A percentile compares a stretch with the other conserved stretches of the same genome.
Conservation (phyloP, 2,329 filamentous ascomycete species). For the Ophiostoma australiae region DNA sequence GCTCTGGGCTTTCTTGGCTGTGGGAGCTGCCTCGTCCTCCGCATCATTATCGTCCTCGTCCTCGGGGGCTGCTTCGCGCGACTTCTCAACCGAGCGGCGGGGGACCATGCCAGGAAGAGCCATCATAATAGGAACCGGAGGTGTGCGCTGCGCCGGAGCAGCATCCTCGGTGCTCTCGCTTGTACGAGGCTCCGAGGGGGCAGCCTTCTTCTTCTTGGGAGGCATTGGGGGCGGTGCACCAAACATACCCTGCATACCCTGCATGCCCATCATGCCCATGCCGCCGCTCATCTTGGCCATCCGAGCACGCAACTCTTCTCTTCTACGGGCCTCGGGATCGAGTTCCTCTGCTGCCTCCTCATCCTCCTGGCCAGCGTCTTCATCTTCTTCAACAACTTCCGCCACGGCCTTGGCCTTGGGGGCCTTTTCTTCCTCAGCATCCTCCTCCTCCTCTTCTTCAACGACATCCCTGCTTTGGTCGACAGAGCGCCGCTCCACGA, state of each 20-base stretch:
- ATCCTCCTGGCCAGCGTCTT: conserved; percentile 52
- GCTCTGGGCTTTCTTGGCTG: conserved; percentile 31
- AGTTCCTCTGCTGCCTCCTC: conserved; percentile 80
- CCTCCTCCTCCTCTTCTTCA: conserved; percentile 19
- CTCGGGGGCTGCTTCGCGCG: conserved; percentile 25
- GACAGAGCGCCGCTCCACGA: conserved; percentile 18
- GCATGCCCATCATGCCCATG: conserved; percentile 92
- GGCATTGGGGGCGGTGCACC: conserved; percentile 52
- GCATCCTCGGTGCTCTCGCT: conserved; percentile 32
- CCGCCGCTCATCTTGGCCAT: conserved; percentile 99
- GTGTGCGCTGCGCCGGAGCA: conserved; percentile 43
- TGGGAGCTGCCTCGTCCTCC: conserved; percentile 32
- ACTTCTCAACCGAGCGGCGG: conserved; percentile 44
- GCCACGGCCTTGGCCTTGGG: conserved; percentile 6
- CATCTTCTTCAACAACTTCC: conserved; percentile 30
- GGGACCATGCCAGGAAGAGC: conserved; percentile 68
- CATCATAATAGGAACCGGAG: conserved; percentile 57
- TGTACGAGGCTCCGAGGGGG: conserved; percentile 41
- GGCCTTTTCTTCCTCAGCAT: conserved; percentile 6
- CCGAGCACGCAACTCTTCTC: conserved; percentile 81
- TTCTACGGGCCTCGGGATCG: conserved; percentile 79
- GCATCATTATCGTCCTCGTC: conserved; percentile 34
- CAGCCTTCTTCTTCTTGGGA: conserved; percentile 55
- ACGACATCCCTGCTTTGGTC: conserved; percentile 5
- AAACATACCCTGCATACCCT: conserved; percentile 80